Evolutionary conservation across 768 basidiomycete genomes (phyloP), one percentile per base, ranked within the genome.

Genomic region (Terana coerulea): DNA sequence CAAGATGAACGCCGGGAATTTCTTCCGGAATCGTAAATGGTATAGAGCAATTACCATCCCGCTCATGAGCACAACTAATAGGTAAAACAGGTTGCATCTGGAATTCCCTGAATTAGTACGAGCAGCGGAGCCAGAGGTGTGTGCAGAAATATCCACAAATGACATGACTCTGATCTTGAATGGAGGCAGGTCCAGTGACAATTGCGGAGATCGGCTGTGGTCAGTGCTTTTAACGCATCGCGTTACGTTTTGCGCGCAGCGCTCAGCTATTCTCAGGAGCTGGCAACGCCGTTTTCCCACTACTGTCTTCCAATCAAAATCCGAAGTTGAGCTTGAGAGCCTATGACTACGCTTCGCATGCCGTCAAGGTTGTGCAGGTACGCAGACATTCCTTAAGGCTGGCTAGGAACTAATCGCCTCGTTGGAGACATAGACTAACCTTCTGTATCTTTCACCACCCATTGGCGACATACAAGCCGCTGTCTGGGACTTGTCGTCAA

Each of bases 21-120:
- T 99, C 70, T 99, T 98, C 74, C 86, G 90, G 34, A 85, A 98
- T 68, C 77, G 97, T 51, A 90, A 92, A 73, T 99, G 97, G 88
- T 83, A 34, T 21, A n/a, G n/a, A n/a, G n/a, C n/a, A n/a, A n/a
- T n/a, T n/a, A 37, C 47, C n/a, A 21, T 12, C 9, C 21, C 12
- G 11, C 12, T 8, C 26, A 3, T 35, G 29, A 5, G 30, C 43
- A 21, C 15, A 9, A 15, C 22, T 26, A n/a, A 42, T 37, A 31
- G 15, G 22, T 2, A 17, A 8, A 31, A 26, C 57, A 89, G 86
- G 95, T 74, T 98, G 26, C 81, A 89, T 59, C 82, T 91, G n/a
- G 97, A 99, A 67, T 98, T 98, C 61, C 90, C 89, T 0, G 94
- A 98, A 61, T 77, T 98, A 19, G 72, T 88, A 22, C 75, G 75